Conservation (phyloP, 2,329 filamentous ascomycete species). For the Ophiostoma sp. region DNA sequence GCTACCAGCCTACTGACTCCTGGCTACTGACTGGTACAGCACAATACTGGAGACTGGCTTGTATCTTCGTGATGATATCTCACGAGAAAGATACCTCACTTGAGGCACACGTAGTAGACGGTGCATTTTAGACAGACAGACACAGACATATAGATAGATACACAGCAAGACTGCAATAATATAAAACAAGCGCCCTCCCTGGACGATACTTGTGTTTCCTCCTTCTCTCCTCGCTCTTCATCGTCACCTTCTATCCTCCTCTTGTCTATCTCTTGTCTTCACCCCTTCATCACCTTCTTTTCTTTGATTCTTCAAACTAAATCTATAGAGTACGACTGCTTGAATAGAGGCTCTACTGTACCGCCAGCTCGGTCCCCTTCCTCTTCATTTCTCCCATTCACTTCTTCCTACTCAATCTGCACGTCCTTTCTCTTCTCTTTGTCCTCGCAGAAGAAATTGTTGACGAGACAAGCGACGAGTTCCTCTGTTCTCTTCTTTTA, state of each 20-base stretch:
- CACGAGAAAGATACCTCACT: conserved; percentile 16
- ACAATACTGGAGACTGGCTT: conserved; percentile 2
- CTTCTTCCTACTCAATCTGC: not conserved
- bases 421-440: not conserved
- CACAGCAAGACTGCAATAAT: not conserved
- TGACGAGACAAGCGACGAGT: not conserved
- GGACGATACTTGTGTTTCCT: conserved; percentile 14
- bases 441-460: not conserved
- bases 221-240: conserved; percentile 11
- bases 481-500: not conserved
- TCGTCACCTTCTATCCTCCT: not conserved
- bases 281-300: not conserved
- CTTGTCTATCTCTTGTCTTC: not conserved
- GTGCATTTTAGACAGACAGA: not conserved
- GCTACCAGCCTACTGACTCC: not conserved
- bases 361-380: not conserved
- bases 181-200: conserved; percentile 1
- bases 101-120: not conserved
- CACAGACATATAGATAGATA: not conserved
- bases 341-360: not conserved
- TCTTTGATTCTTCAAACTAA: not conserved
- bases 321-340: not conserved
- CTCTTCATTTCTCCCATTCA: not conserved
- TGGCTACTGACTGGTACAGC: not conserved
- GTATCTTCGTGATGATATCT: conserved; percentile 17